Conservation (phyloP, 1,139 yeast species). For the Pneumocystis jirovecii region DNA sequence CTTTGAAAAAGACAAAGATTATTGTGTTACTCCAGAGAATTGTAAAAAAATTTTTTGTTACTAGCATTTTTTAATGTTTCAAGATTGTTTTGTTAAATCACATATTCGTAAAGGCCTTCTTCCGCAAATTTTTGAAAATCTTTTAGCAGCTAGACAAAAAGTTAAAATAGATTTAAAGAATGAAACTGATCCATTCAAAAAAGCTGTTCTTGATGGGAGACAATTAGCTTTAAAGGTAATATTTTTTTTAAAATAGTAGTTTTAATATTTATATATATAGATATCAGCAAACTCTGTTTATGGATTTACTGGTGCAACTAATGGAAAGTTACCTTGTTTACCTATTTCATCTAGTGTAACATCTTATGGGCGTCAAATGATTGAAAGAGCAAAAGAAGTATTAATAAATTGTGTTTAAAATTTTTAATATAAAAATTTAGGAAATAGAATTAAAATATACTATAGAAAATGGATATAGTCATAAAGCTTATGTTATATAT, state of each 20-base stretch:
- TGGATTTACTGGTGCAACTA: conserved; percentile 98
- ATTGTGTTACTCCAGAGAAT: conserved; percentile 78
- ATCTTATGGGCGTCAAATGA: conserved; percentile 93
- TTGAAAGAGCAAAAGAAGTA: conserved; percentile 62
- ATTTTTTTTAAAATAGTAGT: background rate
- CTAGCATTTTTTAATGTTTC: background rate
- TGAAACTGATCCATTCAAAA: conserved; percentile 85
- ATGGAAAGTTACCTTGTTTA: conserved; percentile 90
- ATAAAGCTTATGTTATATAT: conserved; percentile 80
- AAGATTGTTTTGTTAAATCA: conserved; percentile 60
- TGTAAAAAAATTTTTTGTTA: conserved; percentile 21
- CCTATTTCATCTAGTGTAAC: conserved; percentile 94
- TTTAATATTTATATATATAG: background rate
- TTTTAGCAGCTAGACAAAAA: conserved; percentile 78
- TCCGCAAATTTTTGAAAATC: conserved; percentile 81
- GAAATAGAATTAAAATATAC: conserved; percentile 72
- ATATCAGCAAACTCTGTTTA: conserved; percentile 94
- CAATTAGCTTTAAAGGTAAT: conserved; percentile 73
- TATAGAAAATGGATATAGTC: conserved; percentile 62
- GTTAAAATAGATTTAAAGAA: conserved; percentile 82
- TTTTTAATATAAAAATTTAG: background rate
- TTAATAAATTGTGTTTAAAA: background rate
- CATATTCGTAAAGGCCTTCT: conserved; percentile 63
- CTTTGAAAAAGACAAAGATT: conserved; percentile 58
- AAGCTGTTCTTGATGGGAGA: conserved; percentile 90